These are phyloP conservation scores for Ophiostoma angusticollis DNA, from an alignment of 2,329 filamentous ascomycete species.

Conservation along the genomic window DNA sequence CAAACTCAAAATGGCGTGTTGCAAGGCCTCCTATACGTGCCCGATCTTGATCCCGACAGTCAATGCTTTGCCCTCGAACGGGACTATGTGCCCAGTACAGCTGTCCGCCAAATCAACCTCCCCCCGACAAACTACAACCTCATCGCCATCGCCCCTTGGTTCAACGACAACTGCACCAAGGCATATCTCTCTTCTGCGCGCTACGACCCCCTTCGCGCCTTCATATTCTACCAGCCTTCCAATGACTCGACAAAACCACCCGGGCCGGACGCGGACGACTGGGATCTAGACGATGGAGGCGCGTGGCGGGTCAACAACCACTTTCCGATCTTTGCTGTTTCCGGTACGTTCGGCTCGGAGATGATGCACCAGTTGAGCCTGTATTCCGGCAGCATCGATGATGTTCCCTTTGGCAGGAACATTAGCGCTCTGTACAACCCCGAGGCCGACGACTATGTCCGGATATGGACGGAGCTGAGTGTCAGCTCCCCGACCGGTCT, in stretches of 20 bases:
- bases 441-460: slow-evolving; percentile 44
- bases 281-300: slow-evolving; percentile 57
- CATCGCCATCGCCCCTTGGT: slow-evolving; percentile 80
- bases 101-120: slow-evolving; percentile 59
- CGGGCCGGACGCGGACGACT: slow-evolving; percentile 46
- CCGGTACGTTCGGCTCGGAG: slow-evolving; percentile 49
- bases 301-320: slow-evolving; percentile 59
- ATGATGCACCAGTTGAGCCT: slow-evolving; percentile 60
- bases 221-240: slow-evolving; percentile 50
- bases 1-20: slow-evolving; percentile 47
- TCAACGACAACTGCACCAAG: slow-evolving; percentile 56
- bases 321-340: slow-evolving; percentile 75
- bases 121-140: slow-evolving; percentile 56
- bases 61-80: slow-evolving; percentile 51
- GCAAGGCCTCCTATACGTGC: slow-evolving; percentile 75
- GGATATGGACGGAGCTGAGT: slow-evolving; percentile 44
- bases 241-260: slow-evolving; percentile 51
- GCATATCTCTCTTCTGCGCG: slow-evolving; percentile 56
- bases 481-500: slow-evolving; percentile 36
- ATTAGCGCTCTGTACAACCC: slow-evolving; percentile 42
- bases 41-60: slow-evolving; percentile 46
- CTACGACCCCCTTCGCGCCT: slow-evolving; percentile 44
- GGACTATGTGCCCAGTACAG: slow-evolving; percentile 60
- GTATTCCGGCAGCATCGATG: slow-evolving; percentile 65
- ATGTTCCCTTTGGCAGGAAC: slow-evolving; percentile 44